Base-by-base conservation (phyloP, 1,284 basidiomycete species). In the Ganoderma sp. region DNA sequence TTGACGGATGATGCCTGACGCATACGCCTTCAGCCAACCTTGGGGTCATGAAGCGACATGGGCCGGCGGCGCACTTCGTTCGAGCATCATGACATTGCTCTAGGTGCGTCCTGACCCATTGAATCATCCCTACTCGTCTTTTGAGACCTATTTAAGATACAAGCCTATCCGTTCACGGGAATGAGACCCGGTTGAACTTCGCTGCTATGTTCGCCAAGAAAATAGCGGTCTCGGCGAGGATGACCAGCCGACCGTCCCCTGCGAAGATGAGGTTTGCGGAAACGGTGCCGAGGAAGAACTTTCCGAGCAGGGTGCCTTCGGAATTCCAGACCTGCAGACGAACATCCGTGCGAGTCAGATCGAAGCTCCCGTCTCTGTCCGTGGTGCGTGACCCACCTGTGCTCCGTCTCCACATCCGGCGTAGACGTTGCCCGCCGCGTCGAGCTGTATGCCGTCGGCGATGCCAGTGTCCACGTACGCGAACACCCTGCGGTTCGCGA, bases 251-350 rank as follows among this genome's bases (percentile, higher is more conserved):
- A 1, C 88, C 87, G 67, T 84, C 78, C 0, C 86, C 87, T 0
- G 90, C 90, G 75, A 94, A 94, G 14, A 87, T 84, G 80, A 90
- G 81, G 76, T 94, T 91, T 34, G 91, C 85, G 4, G 85, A 83
- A 0, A 82, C 82, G 3, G 78, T 81, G 19, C 87, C 88, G 0
- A 89, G 69, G 80, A 90, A 93, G 76, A 94, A 89, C 78, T 94
- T 94, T 54, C 92, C 92, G 12, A 94, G 79, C 2, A 94, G 81
- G 2, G 82, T 84, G 2, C 92, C 92, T 17, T 84, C 74, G 0
- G 84, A 74, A 74, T 88, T 86, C 86, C 88, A 93, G 2, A 94
- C 90, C 80, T 89, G 73, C 14, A 28, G 15, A 39, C 66, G 17
- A 65, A 65, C 17, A 48, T 25, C 48, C 8, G 14, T 50, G 8